Evolutionary conservation across 2,329 filamentous ascomycete genomes (phyloP), one percentile per base, ranked within the genome.

Genomic region (Trichoderma atrobrunneum): DNA sequence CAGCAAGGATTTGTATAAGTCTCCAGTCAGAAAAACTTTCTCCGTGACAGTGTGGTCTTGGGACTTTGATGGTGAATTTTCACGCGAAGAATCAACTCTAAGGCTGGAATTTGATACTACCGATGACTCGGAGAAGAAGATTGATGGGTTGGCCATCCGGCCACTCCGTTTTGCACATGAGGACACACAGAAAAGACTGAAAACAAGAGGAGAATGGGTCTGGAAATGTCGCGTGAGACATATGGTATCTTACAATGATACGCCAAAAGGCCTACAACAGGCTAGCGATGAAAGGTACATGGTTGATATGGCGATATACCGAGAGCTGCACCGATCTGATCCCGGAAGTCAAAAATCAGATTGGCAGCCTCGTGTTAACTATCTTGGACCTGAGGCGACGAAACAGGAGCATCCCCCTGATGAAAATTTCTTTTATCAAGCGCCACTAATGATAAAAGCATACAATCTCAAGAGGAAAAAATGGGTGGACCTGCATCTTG

Each of bases 151-250:
- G n/a, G 12, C 3, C 43, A 1, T 51, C 3, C n/a, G 43, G 12
- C 43, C 43, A 2, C 43, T 48, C 18, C 18, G 8, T 21, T 48
- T 21, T 8, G 43, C 10, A 1, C 4, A 48, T 5, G 43, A 5
- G 1, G 7, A 1, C 0, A 48, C 43, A 18, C 0, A 21, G 21
- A 11, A 0, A 48, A n/a, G n/a, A 5, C 5, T 51, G 43, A 7
- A 51, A 24, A 7, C 2, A 6, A 21, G 43, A 51, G 43, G 43
- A 7, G 10, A 21, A 21, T 51, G 43, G 43, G 3, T 51, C 43
- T 51, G 43, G 43, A 51, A 51, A 5, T 51, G 43, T n/a, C 43
- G 43, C 10, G 0, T 3, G 10, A 21, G n/a, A 7, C 43, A 2
- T 0, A 51, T 51, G n/a, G 43, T 51, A 12, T 21, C 3, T 51